Base-by-base conservation (phyloP, 2,329 filamentous ascomycete species). In the Pseudocercospora pini-densiflorae region DNA sequence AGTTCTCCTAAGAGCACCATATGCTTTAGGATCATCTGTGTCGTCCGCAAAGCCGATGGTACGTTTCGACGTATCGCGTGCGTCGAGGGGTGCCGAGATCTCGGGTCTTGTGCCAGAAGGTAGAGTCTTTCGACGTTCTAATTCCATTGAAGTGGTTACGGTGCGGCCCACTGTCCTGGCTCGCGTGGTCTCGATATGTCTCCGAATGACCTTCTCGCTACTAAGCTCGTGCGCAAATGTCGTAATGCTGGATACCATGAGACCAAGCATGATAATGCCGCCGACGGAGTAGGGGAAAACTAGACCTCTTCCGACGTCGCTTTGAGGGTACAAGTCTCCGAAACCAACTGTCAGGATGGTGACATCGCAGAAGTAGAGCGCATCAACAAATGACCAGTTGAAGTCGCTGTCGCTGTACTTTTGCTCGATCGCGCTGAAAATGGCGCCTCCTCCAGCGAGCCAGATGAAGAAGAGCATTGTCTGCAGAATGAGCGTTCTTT, bases 401-500 rank as follows among this genome's bases (percentile, higher is more conserved):
- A 61, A 62, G 10, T 21, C 21, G 12, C 60, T 54, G 33, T 72
- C 63, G 1, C 80, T 81, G 47, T 77, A 77, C 9, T 74, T 67
- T 3, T 66, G 73, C 65, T 97, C 90, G 2, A 95, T 85, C 1
- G 82, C 82, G 5, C 88, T 87, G 75, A 95, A 97, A 0, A 97
- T 81, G 0, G 89, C 86, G 0, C 90, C 92, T 0, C 94, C 94
- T 1, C 93, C 79, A 0, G 92, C 88, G 0, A 97, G 82, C 83
- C 95, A 97, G 57, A 92, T 80, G 60, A 97, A 89, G 75, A 96
- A 92, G 63, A 91, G 82, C 79, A 96, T 96, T 1, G 93, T 97
- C 79, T 97, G 94, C 29, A 97, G 80, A 83, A 97, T 97, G 23
- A 97, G 82, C 0, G 92, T 97, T 9, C 94, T 87, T 78, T 97